Percentiles rank a stretch among this genome's conserved stretches.
Evolutionary conservation across 148 eudicot genomes (phyloP).

Genomic region (Camellia sinensis): DNA sequence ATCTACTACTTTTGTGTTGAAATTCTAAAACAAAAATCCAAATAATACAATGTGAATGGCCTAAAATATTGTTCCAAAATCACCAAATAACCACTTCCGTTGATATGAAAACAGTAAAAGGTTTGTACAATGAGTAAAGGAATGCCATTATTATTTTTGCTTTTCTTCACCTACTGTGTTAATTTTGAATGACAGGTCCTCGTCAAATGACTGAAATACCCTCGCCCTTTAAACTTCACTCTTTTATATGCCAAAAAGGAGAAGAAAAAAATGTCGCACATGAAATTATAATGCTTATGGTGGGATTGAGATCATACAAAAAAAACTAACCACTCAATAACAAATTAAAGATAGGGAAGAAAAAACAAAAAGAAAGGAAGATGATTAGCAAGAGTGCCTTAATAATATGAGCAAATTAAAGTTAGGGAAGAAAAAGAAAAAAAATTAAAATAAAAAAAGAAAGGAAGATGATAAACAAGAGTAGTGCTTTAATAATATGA

Average conservation of each 20-base stretch:
- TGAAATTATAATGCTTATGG: background rate
- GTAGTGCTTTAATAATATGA: too few species aligned
- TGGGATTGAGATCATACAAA: background rate
- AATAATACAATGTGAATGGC: too few species aligned
- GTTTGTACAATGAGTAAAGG: background rate
- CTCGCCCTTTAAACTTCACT: background rate
- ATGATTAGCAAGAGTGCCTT: too few species aligned
- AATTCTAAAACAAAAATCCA: too few species aligned
- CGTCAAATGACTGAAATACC: background rate
- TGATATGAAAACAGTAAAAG: background rate
- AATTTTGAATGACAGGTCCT: background rate
- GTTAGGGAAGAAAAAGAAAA: too few species aligned
- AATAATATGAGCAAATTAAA: too few species aligned
- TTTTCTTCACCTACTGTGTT: background rate
- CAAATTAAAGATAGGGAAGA: too few species aligned
- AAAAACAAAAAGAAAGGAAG: too few species aligned
- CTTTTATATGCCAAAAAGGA: background rate
- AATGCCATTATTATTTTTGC: background rate
- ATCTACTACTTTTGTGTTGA: too few species aligned
- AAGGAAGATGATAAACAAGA: too few species aligned
- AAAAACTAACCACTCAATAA: background rate
- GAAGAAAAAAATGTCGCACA: background rate
- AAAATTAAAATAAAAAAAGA: too few species aligned
- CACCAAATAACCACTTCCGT: background rate
- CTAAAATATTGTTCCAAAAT: too few species aligned